Evolutionary conservation across 192 early-diverging fungal genomes (phyloP), one percentile per base, ranked within the genome.

Genomic region (Umbelopsis sp.): DNA sequence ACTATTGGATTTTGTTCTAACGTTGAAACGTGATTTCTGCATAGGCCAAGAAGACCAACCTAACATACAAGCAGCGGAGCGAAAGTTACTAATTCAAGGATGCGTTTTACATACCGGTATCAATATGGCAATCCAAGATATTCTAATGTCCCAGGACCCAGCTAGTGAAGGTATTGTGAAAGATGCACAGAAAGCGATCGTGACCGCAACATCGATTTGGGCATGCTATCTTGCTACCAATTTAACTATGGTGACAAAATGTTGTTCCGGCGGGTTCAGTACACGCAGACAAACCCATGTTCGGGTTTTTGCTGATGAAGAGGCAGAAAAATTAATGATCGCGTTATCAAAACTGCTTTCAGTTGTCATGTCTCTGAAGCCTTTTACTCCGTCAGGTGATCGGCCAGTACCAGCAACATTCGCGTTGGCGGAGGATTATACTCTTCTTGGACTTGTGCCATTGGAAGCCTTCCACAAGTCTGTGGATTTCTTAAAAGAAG

Each of bases 381-480:
- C 56, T 20, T 62, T 62, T 62, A 62, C 56, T 32, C 56, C 56
- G 4, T 9, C 26, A 4, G 14, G 7, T 6, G 56, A 62, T 20
- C 24, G 56, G n/a, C 56, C 56, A 34, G 3, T 78, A 9, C 77
- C 77, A 26, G 34, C 65, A 17, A 69, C 56, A 7, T 68, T 68
- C 41, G 70, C 77, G 3, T 8, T 81, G 20, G 71, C 80, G 2
- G 82, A 83, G 54, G 82, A 83, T 34, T 20, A 71, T 4, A 56
- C 69, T 25, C 68, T 83, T 7, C 45, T 83, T 32, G 82, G 82
- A 21, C 31, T 78, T 36, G 38, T 72, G 32, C 82, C 82, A 12
- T 65, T 83, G 50, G 47, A 66, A 0, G 16, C 20, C 1, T 69
- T 83, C 32, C 82, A 83, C 14, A 45, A 53, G 8, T 51, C 66